These are phyloP conservation scores for Saussurea involucrata DNA, from an alignment of 129 eudicot species.

Conservation along the genomic window DNA sequence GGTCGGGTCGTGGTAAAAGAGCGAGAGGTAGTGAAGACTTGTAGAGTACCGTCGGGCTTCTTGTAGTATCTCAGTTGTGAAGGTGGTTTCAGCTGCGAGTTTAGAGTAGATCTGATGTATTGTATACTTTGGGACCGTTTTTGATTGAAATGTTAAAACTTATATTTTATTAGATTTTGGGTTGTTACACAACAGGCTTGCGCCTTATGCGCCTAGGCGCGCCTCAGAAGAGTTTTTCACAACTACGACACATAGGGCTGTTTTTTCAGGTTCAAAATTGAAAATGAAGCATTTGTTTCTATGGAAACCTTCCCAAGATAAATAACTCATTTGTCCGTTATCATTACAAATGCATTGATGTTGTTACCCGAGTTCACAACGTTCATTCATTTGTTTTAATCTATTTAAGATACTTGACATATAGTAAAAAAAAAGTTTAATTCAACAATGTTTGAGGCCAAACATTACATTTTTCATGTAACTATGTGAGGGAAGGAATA, in stretches of 20 bases:
- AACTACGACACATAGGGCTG: neutral
- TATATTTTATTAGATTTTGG: too few species aligned
- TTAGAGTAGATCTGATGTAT: too few species aligned
- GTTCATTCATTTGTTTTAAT: neutral
- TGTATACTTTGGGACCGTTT: too few species aligned
- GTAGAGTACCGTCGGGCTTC: too few species aligned
- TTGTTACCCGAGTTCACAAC: neutral
- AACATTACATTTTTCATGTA: neutral
- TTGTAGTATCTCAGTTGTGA: too few species aligned
- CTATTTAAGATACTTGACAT: slow-evolving; percentile 1
- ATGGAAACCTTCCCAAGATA: neutral
- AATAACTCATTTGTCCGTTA: neutral
- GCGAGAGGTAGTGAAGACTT: too few species aligned
- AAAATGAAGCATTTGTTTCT: neutral
- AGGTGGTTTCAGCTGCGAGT: too few species aligned
- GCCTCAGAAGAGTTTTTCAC: too few species aligned
- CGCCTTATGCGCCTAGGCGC: too few species aligned
- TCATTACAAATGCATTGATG: slow-evolving; percentile 10
- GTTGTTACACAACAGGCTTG: too few species aligned
- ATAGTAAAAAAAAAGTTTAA: neutral
- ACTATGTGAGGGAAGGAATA: neutral
- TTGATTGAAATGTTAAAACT: too few species aligned
- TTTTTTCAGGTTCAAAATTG: neutral
- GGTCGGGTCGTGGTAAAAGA: too few species aligned
- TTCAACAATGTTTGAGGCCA: neutral